These are phyloP conservation scores for Botryotinia convoluta DNA, from an alignment of 2,329 filamentous ascomycete genomes.

Conservation along the genomic window DNA sequence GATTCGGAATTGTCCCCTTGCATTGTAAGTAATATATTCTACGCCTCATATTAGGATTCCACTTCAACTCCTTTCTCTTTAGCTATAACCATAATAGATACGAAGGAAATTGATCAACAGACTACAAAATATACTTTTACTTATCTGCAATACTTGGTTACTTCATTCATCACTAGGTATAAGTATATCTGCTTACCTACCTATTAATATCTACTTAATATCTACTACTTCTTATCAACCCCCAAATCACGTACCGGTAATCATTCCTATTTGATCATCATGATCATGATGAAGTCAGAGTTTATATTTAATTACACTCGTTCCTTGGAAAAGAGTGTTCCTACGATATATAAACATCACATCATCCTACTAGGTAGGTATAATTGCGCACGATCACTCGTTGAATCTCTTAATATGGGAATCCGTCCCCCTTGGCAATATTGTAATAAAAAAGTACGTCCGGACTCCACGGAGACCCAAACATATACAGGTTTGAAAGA, in stretches of 20 bases:
- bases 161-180: too few relatives aligned
- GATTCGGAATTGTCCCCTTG: neutral
- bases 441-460: neutral
- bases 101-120: neutral
- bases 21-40: neutral
- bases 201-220: neutral
- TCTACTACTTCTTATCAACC: neutral
- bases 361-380: neutral
- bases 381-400: neutral
- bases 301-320: neutral
- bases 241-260: neutral
- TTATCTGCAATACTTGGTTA: neutral
- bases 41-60: neutral
- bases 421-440: neutral
- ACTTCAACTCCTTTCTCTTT: neutral
- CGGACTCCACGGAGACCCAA: neutral
- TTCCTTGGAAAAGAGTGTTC: neutral
- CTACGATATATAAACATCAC: neutral
- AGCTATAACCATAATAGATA: neutral
- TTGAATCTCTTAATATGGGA: neutral
- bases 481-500: neutral
- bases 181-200: neutral
- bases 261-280: neutral
- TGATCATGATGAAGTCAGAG: neutral
- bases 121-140: neutral